Evolutionary conservation across 345 rosid genomes (phyloP), one percentile per base, ranked within the genome.

Genomic region (Reutealis trisperma): DNA sequence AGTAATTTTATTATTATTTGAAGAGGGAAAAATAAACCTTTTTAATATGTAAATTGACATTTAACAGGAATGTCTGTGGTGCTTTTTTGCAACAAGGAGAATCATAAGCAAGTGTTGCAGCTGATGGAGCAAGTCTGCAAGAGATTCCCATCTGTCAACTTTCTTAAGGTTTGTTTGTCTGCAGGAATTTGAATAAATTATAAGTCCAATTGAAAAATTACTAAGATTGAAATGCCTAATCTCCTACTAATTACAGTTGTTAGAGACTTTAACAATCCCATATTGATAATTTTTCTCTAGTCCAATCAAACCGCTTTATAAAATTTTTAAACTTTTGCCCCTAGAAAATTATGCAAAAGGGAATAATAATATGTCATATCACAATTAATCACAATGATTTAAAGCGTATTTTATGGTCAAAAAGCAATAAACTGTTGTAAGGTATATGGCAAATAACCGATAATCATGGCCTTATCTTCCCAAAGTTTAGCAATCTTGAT

Each of bases 81-180:
- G 32, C 83, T 88, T 15, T 85, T 88, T 78, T 88, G 84, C 47
- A 71, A 71, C 77, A 85, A 81, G 60, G 80, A 73, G 25, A 77
- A 83, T 58, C 77, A 84, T 66, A 78, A 71, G 76, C 84, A 83
- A 82, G 83, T 77, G 19, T 70, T 81, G 85, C 80, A 79, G 64
- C 63, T 79, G 19, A 81, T 84, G 88, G 84, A 84, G 80, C 86
- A 81, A 82, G 81, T 84, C 59, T 82, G 88, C 90, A 88, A 76
- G 77, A 82, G 83, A 77, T 86, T 82, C 81, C 89, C 90, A 69
- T 88, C 87, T 41, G 86, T 88, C 76, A 80, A 84, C 77, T 88
- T 88, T 82, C 88, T 86, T 42, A 85, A 86, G 90, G 90, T 87
- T 45, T 70, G 66, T 60, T 44, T 37, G 5, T 54, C 27, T 27